Base-by-base conservation (phyloP, 176 grass and related monocot genomes). In the Metroxylon sagu region DNA sequence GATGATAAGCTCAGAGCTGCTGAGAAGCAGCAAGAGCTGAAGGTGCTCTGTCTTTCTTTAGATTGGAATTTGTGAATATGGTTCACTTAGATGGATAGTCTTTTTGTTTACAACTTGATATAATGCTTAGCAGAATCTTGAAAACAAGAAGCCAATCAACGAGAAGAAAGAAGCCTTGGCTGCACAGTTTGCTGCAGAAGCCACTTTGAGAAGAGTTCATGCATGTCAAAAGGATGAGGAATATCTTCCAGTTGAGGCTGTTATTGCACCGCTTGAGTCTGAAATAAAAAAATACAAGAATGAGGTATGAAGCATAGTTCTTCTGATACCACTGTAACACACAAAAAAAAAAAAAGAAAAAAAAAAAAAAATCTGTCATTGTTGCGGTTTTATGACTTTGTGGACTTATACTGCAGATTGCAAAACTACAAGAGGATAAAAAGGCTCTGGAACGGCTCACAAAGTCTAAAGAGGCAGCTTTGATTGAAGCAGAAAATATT, bases 1-100 rank as follows among this genome's bases (percentile, higher is more conserved):
- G 93, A 97, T 52, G 87, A 97, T 48, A 91, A 80, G 49, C 60
- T 88, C 50, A 78, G 69, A 53, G 61, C 49, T 31, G 60, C 78
- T 5, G 93, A 97, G 80, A 81, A 85, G 18, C 93, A 85, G 67
- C 76, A 91, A 25, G 83, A 97, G 25, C 70, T 88, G 18, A 97
- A 88, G 93, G 87, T 90, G 2, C 16, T 53, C 6, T 43, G 8
- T 43, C 8, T 43, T 43, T 43, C 35, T 8, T 43, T 12, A 43
- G 8, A 43, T 3, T 43, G 35, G 1, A 43, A 43, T 43, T 12
- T 43, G 35, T 14, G 35, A 43, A 43, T 43, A 43, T 43, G 2
- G 35, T 43, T 14, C 10, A 43, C 8, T 43, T 43, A 12, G 35
- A 12, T 43, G 35, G 35, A 43, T 43, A 43, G 8, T 10, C 35